These are phyloP conservation scores for Leptosphaerulina australis DNA, from an alignment of 2,329 filamentous ascomycete species.

Conservation along the genomic window DNA sequence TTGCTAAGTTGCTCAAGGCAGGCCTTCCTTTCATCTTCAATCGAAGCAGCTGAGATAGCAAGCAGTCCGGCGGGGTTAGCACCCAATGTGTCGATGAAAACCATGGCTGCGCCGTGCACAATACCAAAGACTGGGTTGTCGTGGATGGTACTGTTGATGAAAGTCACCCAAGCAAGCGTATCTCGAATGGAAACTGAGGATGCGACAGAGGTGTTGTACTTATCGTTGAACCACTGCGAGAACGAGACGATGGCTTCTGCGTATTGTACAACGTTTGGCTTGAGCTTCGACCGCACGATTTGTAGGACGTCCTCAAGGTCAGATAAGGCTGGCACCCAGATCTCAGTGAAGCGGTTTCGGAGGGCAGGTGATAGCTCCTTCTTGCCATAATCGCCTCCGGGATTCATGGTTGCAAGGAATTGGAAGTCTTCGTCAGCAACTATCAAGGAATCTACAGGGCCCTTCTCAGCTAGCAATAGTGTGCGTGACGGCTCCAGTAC, in stretches of 20 bases:
- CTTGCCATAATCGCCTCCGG: slow-evolving; percentile 97
- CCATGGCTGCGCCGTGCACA: slow-evolving; percentile 89
- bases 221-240: slow-evolving; percentile 87
- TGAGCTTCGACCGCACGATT: slow-evolving; percentile 81
- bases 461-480: slow-evolving; percentile 91
- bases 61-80: slow-evolving; percentile 92
- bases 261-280: slow-evolving; percentile 59
- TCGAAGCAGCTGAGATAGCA: slow-evolving; percentile 70
- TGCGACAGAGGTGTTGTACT: slow-evolving; percentile 75
- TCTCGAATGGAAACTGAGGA: slow-evolving; percentile 89
- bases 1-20: slow-evolving; percentile 76
- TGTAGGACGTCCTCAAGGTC: slow-evolving; percentile 84
- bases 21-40: slow-evolving; percentile 71
- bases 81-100: slow-evolving; percentile 93
- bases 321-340: slow-evolving; percentile 92
- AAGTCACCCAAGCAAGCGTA: slow-evolving; percentile 89
- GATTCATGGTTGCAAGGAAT: slow-evolving; percentile 99
- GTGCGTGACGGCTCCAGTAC: slow-evolving; percentile 88
- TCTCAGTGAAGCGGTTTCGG: slow-evolving; percentile 96
- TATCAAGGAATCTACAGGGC: slow-evolving; percentile 80
- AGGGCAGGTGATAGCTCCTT: slow-evolving; percentile 94
- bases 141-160: slow-evolving; percentile 73
- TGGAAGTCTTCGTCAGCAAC: slow-evolving; percentile 81
- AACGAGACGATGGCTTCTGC: slow-evolving; percentile 80
- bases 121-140: slow-evolving; percentile 59